Evolutionary conservation across 306 rosid species (phyloP).

Genomic region (cucumber (Cucumis sativus)): Cucumber_9930_V3 NC_026656.2:6363001-6363500

Average conservation of each 20-base stretch:
- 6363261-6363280: no score
- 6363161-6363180: neutral
- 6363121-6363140: neutral
- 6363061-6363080: neutral
- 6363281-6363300: no score
- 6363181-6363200: neutral
- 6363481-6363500: no score
- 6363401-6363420: no score
- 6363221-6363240: neutral
- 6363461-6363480: no score
- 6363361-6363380: no score
- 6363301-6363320: no score
- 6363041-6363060: conserved; percentile 6
- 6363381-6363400: no score
- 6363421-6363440: no score
- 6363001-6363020: neutral
- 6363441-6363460: no score
- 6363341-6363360: no score
- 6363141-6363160: neutral
- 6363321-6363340: no score
- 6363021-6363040: conserved; percentile 1
- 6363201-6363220: neutral
- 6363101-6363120: neutral
- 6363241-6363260: neutral
- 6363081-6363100: neutral